Evolutionary conservation across 75 land plant species (phyloP).

Genomic region (Sequoia sempervirens): DNA sequence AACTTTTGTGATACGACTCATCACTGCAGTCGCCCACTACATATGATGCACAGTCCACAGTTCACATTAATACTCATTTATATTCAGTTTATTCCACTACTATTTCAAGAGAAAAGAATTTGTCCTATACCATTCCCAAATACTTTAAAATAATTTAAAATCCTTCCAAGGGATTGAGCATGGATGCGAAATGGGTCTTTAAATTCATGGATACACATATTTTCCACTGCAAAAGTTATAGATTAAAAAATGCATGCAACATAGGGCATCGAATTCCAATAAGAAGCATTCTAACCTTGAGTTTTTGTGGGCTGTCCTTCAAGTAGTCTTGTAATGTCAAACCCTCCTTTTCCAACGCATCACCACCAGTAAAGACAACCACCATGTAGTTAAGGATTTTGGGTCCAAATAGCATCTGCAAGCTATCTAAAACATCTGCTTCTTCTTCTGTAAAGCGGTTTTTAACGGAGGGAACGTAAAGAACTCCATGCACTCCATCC

Average conservation of each 20-base stretch:
- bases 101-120: too few relatives aligned
- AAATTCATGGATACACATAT: too few relatives aligned
- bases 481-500: conserved; percentile 70
- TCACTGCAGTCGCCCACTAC: too few relatives aligned
- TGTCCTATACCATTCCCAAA: too few relatives aligned
- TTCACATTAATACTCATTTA: too few relatives aligned
- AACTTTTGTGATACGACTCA: too few relatives aligned
- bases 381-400: conserved; percentile 68
- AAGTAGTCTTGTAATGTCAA: conserved; percentile 54
- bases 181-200: too few relatives aligned
- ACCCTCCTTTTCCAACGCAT: conserved; percentile 61
- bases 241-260: not conserved
- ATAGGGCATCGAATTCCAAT: not conserved
- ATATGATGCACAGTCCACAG: too few relatives aligned
- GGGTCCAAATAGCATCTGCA: conserved; percentile 59
- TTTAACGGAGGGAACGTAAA: conserved; percentile 51
- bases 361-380: conserved; percentile 83
- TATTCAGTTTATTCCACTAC: too few relatives aligned
- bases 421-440: conserved; percentile 39
- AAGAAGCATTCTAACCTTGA: conserved; percentile 26
- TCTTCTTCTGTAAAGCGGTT: conserved; percentile 70
- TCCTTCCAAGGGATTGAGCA: too few relatives aligned
- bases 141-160: too few relatives aligned
- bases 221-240: not conserved
- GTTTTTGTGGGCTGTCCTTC: conserved; percentile 33